These are phyloP conservation scores for Hirsutella thompsonii DNA, from an alignment of 2,329 filamentous ascomycete species.

Conservation along the genomic window DNA sequence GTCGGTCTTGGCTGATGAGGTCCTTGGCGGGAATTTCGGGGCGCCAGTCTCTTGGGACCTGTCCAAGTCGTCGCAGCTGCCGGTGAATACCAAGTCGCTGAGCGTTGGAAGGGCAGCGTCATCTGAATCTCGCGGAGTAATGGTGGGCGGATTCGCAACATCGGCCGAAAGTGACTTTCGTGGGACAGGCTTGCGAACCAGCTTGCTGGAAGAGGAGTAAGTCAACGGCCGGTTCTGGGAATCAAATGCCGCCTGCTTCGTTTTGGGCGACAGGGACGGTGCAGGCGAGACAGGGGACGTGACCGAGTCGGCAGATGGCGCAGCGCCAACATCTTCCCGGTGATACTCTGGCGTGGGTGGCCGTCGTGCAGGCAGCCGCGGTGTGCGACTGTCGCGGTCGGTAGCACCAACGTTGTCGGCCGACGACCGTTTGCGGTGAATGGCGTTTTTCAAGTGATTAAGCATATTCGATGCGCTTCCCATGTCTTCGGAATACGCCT, in stretches of 20 bases:
- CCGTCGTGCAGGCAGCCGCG: constrained; percentile 16
- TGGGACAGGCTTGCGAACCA: constrained; percentile 4
- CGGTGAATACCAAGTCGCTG: not conserved
- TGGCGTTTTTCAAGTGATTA: constrained; percentile 14
- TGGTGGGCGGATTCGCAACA: constrained; percentile 10
- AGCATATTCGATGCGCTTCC: constrained; percentile 19
- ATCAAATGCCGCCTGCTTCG: constrained; percentile 4
- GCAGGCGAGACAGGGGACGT: constrained; percentile 32
- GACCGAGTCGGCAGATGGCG: constrained; percentile 20
- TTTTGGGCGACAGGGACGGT: constrained; percentile 24
- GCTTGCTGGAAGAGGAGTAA: constrained; percentile 5
- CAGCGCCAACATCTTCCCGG: constrained; percentile 24
- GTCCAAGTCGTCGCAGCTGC: not conserved
- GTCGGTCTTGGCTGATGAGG: too few species aligned
- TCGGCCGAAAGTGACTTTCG: constrained; percentile 14
- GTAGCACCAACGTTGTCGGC: not conserved
- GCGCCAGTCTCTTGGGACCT: too few species aligned
- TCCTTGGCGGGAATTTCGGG: too few species aligned
- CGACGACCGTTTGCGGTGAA: constrained; percentile 2
- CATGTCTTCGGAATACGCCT: constrained; percentile 15
- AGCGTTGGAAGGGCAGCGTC: not conserved
- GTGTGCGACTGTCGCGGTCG: not conserved
- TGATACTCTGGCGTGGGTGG: constrained; percentile 38
- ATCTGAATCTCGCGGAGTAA: constrained; percentile 11
- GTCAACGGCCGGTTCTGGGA: constrained; percentile 7